Base-by-base conservation (phyloP, 2,329 filamentous ascomycete genomes). In the Fusarium pseudograminearum region DNA sequence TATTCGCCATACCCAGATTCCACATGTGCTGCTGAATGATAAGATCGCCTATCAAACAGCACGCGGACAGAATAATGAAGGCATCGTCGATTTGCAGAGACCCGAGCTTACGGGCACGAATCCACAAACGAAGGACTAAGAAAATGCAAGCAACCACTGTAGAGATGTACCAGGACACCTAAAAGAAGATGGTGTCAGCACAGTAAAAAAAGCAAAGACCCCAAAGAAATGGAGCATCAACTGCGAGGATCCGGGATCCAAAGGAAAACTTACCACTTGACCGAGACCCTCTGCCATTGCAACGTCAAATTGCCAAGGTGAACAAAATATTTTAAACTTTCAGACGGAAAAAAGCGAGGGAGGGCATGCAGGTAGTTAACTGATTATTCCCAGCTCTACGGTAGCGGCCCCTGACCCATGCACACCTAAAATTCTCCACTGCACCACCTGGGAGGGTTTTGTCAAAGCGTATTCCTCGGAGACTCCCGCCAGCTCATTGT, bases 1-100 rank as follows among this genome's bases (percentile, higher is more conserved):
- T 73, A 3, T 72, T 67, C 4, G 74, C 72, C 74, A 76, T 76
- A 18, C 74, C 74, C 46, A 70, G 20, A 48, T 69, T 65, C 71
- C 71, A 73, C 71, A 73, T 73, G 18, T 71, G 51, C 4, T 73
- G 71, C n/a, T 73, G 71, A 10, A 73, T 74, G 7, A 44, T 41
- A 34, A 73, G 42, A 36, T 73, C 71, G 2, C 71, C 71, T 31
- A 73, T 69, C 44, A 73, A 51, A 47, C 71, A 73, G 30, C 46
- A 64, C 38, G 67, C 57, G 4, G 71, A 47, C 10, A 73, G 22
- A 18, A 69, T 46, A 30, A 73, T 61, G 45, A 73, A 47, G 26
- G 36, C 67, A 60, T 73, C 71, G 14, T 73, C 71, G 36, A 73
- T 31, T 1, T 31, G 60, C 12, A 73, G 18, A 10, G 57, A 20